A percentile compares a stretch with the other conserved stretches of the same genome.
phyloP scores from a whole-genome alignment of 192 early-diverging fungal genomes.

The Coemansia guatemalensis region DNA sequence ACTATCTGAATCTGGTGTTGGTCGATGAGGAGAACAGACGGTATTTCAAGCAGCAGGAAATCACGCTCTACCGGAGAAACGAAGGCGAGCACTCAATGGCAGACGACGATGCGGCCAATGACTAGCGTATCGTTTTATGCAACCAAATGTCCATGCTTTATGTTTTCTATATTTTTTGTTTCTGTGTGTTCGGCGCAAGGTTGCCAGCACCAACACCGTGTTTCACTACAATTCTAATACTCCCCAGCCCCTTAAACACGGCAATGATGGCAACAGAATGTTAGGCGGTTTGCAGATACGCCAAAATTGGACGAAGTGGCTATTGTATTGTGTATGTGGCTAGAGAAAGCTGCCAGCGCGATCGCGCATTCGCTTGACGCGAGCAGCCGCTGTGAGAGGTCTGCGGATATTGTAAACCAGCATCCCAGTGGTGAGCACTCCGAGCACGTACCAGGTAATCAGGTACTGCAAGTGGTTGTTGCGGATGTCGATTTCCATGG shows the following conservation, averaged over 20 bases:
- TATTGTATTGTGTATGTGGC: background rate
- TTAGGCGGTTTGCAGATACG: background rate
- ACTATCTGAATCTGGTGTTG: slow-evolving; percentile 96
- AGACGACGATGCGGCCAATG: background rate
- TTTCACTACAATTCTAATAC: background rate
- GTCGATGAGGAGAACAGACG: slow-evolving; percentile 98
- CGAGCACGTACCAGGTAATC: slow-evolving; percentile 84
- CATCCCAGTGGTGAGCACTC: slow-evolving; percentile 68
- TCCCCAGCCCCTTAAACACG: background rate
- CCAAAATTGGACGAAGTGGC: background rate
- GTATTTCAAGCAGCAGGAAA: slow-evolving; percentile 99
- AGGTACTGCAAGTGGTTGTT: slow-evolving; percentile 88
- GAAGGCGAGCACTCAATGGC: slow-evolving; percentile 31
- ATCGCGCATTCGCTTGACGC: slow-evolving; percentile 41
- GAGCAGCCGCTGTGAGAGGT: slow-evolving; percentile 43
- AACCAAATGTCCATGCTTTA: background rate
- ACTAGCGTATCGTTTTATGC: background rate
- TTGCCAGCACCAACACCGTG: background rate
- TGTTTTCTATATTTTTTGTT: background rate
- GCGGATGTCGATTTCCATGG: slow-evolving; percentile 69
- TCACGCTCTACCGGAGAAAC: slow-evolving; percentile 73
- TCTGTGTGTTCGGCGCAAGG: background rate
- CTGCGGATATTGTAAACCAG: slow-evolving; percentile 62
- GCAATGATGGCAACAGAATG: background rate
- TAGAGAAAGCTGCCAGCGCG: slow-evolving; percentile 32